Base-by-base conservation (phyloP, 1,284 basidiomycete species). In the Puccinia triticina region DNA sequence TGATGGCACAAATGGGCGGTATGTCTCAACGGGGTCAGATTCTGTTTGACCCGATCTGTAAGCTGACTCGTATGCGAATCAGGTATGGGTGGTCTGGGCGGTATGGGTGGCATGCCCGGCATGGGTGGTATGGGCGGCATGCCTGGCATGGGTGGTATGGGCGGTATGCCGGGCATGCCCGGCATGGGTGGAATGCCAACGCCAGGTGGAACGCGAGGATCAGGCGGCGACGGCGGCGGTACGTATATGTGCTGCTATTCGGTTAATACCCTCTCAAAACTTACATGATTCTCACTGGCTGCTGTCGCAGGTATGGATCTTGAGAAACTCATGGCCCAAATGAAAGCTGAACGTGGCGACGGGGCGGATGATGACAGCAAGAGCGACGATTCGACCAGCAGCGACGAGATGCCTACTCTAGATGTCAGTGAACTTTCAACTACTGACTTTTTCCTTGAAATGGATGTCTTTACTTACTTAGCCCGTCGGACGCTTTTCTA, bases 1-100 rank as follows among this genome's bases (percentile, higher is more conserved):
- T 80, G 78, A 80, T 80, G 78, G 48, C 78, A 16, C 55, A 55
- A 72, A 80, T 80, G 78, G 78, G 78, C 59, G 48, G 64, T 79
- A 50, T 71, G 59, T 79, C 61, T 57, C 1, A 71, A 29, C 46
- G 40, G n/a, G n/a, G 5, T 29, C n/a, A 32, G 23, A 29, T 37
- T 53, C 37, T n/a, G 29, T 26, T 16, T 37, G 14, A 26, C n/a
- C n/a, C 14, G 11, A 37, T 16, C 2, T 50, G 43, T 48, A 48
- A 18, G 43, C 69, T 48, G 43, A 71, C 43, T 21, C 7, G 11
- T 29, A 29, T 50, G 69, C 18, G 7, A 66, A 66, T 23, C 34
- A 66, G 61, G 61, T 23, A 66, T 66, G 61, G 78, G 78, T 16
- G 77, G 77, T 32, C 46, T 61, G 66, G 77, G 77, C 10, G 77